Evolutionary conservation across 768 basidiomycete species (phyloP).

Genomic region (Gloeophyllum trabeum): DNA sequence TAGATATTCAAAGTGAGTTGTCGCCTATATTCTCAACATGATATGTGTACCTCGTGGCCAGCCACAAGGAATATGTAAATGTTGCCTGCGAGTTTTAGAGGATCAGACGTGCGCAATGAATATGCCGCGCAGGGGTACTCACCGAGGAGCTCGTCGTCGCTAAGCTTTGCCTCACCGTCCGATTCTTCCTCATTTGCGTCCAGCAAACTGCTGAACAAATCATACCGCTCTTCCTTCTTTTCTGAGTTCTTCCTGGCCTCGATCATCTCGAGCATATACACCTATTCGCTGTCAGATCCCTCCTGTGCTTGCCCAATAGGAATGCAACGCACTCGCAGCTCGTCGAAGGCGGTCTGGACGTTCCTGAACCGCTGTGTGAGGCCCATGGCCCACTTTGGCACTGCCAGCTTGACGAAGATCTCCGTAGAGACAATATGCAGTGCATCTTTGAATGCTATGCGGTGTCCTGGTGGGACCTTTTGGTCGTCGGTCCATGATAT

Average conservation of each 20-base stretch:
- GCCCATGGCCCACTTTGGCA: too few relatives aligned
- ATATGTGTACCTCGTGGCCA: conserved; percentile 23
- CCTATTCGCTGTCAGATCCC: too few relatives aligned
- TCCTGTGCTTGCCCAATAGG: neutral
- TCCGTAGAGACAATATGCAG: conserved; percentile 30
- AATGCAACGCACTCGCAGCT: conserved; percentile 23
- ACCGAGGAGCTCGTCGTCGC: conserved; percentile 13
- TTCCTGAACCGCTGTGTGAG: conserved; percentile 18
- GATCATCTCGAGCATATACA: conserved; percentile 18
- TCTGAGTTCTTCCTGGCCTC: conserved; percentile 6
- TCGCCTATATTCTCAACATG: too few relatives aligned
- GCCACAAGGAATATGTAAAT: conserved; percentile 22
- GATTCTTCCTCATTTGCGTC: conserved; percentile 8
- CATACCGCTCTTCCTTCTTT: conserved; percentile 10
- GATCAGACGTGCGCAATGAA: too few relatives aligned
- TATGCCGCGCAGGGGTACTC: too few relatives aligned
- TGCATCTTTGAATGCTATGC: conserved; percentile 36
- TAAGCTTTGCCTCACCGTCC: conserved; percentile 7
- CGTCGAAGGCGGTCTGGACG: conserved; percentile 26
- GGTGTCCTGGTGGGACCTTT: conserved; percentile 6
- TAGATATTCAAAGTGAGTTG: too few relatives aligned
- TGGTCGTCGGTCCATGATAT: conserved; percentile 9
- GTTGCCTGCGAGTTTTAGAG: too few relatives aligned
- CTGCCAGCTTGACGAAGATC: conserved; percentile 22
- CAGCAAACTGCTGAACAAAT: conserved; percentile 16